Percentiles rank a stretch among this genome's conserved stretches.
These are phyloP conservation scores for Aegilops tauschii DNA, from an alignment of 176 grass and related monocot species.

Conservation along the genomic window DNA sequence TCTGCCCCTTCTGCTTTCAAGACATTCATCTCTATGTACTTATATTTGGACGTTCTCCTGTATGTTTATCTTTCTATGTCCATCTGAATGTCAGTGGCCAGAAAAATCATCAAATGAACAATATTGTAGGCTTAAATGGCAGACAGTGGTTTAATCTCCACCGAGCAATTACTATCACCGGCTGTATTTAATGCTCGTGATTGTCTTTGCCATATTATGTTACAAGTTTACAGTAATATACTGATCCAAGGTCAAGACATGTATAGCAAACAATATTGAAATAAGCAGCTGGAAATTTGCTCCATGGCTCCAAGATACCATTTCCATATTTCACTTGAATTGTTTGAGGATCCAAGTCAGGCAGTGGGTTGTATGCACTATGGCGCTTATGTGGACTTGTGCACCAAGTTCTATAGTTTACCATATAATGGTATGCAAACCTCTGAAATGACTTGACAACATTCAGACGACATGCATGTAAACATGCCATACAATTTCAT, in stretches of 20 bases:
- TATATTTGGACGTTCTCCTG: neutral
- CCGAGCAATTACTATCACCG: neutral
- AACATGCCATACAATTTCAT: neutral
- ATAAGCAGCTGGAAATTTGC: neutral
- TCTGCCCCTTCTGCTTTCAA: neutral
- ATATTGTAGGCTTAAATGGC: neutral
- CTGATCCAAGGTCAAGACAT: neutral
- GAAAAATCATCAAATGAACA: neutral
- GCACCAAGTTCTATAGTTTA: neutral
- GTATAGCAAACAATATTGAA: neutral
- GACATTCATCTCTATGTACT: neutral
- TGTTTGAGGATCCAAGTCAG: neutral
- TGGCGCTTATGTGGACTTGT: neutral
- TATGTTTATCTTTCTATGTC: neutral
- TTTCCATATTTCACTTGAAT: neutral
- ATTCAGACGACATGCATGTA: neutral
- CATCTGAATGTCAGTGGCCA: neutral
- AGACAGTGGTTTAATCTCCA: neutral
- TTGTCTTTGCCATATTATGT: neutral
- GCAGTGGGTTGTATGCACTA: neutral
- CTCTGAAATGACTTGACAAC: neutral
- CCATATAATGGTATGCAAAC: neutral
- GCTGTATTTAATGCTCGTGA: neutral
- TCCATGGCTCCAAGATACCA: neutral
- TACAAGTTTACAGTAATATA: neutral